Evolutionary conservation across 495 filamentous ascomycete species (phyloP).

Genomic region (Penicillium odoratum): DNA sequence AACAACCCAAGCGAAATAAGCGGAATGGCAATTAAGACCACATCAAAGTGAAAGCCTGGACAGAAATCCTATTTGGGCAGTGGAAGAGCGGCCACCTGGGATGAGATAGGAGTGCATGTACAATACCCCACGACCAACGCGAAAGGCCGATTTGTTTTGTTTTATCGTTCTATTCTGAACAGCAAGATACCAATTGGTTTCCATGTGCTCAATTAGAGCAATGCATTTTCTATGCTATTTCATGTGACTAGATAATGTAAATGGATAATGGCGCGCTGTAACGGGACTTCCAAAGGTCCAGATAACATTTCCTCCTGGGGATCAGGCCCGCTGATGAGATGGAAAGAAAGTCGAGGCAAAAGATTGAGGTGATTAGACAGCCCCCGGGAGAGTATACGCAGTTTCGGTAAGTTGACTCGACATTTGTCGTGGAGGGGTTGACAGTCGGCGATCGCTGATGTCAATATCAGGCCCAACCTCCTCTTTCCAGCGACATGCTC

Average conservation of each 20-base stretch:
- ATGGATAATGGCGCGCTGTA: neutral
- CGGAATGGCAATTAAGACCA: neutral
- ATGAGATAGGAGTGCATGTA: conserved; percentile 11
- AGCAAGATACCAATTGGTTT: conserved; percentile 12
- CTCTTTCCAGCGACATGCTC: conserved; percentile 45
- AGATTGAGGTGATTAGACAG: too few species aligned
- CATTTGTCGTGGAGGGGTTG: conserved; percentile 34
- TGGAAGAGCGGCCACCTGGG: neutral
- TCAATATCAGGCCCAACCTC: conserved; percentile 42
- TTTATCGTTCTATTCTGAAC: conserved; percentile 1
- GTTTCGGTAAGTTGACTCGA: conserved; percentile 14
- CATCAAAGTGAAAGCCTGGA: neutral
- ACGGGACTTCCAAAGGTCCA: neutral
- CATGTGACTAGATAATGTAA: neutral
- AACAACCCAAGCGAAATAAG: conserved; percentile 7
- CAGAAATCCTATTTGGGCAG: conserved; percentile 4
- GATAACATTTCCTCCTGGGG: neutral
- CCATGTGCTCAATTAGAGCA: neutral
- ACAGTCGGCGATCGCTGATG: conserved; percentile 10
- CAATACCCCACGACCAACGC: conserved; percentile 10
- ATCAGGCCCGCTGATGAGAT: neutral
- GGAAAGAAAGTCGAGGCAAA: neutral
- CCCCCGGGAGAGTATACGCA: neutral
- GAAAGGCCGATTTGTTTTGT: neutral
- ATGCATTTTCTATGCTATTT: neutral